Percentiles rank a stretch among this genome's conserved stretches.
phyloP scores from a whole-genome alignment of 2,329 filamentous ascomycete genomes.

The Phialophora expanda region DNA sequence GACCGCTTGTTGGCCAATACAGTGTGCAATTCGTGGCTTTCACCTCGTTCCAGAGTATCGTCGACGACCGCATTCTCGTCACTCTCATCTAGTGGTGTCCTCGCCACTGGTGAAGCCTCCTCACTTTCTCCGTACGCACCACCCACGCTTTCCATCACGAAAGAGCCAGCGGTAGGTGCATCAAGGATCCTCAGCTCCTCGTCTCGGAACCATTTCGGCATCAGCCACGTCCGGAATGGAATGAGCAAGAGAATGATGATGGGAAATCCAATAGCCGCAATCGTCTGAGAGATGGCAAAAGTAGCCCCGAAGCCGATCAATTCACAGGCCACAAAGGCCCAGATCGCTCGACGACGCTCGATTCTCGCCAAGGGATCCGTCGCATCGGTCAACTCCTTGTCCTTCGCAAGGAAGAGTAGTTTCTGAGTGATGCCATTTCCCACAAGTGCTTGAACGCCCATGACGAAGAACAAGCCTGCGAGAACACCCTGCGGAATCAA shows the following conservation, averaged over 20 bases:
- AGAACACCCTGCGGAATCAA: constrained; percentile 80
- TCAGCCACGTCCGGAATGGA: constrained; percentile 66
- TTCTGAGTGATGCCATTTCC: constrained; percentile 79
- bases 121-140: constrained; percentile 61
- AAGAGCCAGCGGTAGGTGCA: constrained; percentile 74
- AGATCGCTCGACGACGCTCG: constrained; percentile 68
- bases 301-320: constrained; percentile 75
- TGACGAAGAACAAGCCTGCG: constrained; percentile 81
- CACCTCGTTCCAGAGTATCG: constrained; percentile 50
- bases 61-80: constrained; percentile 41
- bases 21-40: constrained; percentile 46
- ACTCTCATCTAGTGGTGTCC: constrained; percentile 29
- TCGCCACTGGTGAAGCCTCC: constrained; percentile 23
- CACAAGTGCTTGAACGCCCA: constrained; percentile 78
- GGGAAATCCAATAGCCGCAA: constrained; percentile 81
- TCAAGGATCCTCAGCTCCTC: constrained; percentile 70
- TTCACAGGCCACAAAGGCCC: constrained; percentile 72
- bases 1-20: constrained; percentile 13
- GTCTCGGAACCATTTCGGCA: constrained; percentile 65
- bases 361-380: constrained; percentile 66
- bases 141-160: constrained; percentile 77
- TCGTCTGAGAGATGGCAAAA: constrained; percentile 82
- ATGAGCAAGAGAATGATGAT: constrained; percentile 73
- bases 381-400: constrained; percentile 65
- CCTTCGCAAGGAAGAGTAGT: constrained; percentile 70